A percentile compares a stretch with the other conserved stretches of the same genome.
Evolutionary conservation across 352 stramenopile genomes (phyloP).

Genomic region (Globisporangium viniferum): DNA sequence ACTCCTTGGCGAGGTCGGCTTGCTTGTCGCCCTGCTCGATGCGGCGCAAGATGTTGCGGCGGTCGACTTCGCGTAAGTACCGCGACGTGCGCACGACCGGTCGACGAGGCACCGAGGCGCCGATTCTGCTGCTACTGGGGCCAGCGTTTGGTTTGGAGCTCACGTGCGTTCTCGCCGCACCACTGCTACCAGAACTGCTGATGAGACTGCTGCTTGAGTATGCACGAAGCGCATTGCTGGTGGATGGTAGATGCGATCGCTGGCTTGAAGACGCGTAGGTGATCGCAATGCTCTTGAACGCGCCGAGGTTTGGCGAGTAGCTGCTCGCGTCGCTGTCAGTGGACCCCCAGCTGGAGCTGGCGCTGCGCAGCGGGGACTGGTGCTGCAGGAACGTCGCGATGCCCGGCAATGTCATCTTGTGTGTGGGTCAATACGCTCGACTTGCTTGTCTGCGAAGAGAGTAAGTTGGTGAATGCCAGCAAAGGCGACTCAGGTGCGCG

Average conservation of each 20-base stretch:
- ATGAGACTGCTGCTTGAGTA: neutral
- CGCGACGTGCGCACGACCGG: constrained; percentile 5
- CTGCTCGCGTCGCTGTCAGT: neutral
- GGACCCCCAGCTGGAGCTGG: neutral
- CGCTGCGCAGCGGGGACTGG: neutral
- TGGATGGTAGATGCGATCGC: neutral
- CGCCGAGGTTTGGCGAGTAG: constrained; percentile 2
- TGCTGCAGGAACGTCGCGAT: constrained; percentile 8
- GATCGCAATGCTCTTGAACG: constrained; percentile 9
- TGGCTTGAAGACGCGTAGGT: neutral
- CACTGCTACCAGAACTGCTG: too few relatives aligned
- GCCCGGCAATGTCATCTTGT: neutral
- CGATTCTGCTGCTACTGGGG: too few relatives aligned
- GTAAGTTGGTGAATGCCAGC: too few relatives aligned
- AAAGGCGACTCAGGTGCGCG: too few relatives aligned
- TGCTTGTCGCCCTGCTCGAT: constrained; percentile 63
- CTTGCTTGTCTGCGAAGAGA: too few relatives aligned
- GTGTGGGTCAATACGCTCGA: too few relatives aligned
- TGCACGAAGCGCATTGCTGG: neutral
- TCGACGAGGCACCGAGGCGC: too few relatives aligned
- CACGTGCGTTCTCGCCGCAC: neutral
- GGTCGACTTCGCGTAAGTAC: constrained; percentile 21
- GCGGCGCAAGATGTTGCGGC: constrained; percentile 40
- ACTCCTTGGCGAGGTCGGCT: constrained; percentile 61
- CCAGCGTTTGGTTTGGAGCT: too few relatives aligned